phyloP scores from a whole-genome alignment of 495 filamentous ascomycete genomes.

The Penicillium soppii region DNA sequence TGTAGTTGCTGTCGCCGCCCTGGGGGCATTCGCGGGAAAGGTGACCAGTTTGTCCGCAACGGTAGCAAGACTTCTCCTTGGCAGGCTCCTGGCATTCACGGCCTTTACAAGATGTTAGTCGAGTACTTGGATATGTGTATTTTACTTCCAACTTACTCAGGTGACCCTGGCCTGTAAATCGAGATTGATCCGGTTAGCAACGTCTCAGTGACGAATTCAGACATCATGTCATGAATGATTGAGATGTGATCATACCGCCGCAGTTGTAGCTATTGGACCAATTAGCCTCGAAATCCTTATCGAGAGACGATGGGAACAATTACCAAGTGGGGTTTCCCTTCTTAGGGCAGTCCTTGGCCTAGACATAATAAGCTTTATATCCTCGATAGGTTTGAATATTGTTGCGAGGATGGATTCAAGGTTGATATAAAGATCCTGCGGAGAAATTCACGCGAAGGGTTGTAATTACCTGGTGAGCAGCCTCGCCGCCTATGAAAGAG shows the following conservation, averaged over 20 bases:
- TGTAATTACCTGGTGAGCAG: constrained; percentile 64
- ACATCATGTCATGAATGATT: constrained; percentile 4
- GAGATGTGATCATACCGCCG: constrained; percentile 54
- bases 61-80: constrained; percentile 97
- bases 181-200: constrained; percentile 11
- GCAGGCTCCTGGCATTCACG: constrained; percentile 87
- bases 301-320: constrained; percentile 26
- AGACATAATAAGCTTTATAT: constrained; percentile 12
- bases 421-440: not conserved
- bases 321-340: constrained; percentile 90
- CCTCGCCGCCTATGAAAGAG: constrained; percentile 62
- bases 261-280: constrained; percentile 66
- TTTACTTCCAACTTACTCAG: constrained; percentile 62
- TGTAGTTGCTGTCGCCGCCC: constrained; percentile 47
- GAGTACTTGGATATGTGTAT: not conserved
- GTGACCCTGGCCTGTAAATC: constrained; percentile 69
- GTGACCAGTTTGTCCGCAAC: constrained; percentile 84
- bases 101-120: constrained; percentile 50
- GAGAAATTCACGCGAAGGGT: constrained; percentile 2
- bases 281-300: constrained; percentile 25
- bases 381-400: too few relatives aligned
- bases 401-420: not conserved
- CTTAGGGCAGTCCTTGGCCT: constrained; percentile 94
- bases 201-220: not conserved
- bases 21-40: constrained; percentile 89